Evolutionary conservation across 192 early-diverging fungal genomes (phyloP).

Genomic region (Tieghemiomyces parasiticus): DNA sequence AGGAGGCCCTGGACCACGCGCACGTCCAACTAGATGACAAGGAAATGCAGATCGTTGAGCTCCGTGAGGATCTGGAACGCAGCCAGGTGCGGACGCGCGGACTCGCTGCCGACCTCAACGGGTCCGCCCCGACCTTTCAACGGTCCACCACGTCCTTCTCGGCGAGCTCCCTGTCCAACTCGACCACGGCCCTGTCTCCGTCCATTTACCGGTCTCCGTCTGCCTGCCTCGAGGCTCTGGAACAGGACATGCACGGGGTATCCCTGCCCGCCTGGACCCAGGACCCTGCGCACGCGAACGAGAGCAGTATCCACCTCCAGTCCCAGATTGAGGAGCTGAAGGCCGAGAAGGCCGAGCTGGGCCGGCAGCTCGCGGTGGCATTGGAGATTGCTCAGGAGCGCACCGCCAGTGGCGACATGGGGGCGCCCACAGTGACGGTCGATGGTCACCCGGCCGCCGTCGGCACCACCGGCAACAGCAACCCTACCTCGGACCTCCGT

Average conservation of each 20-base stretch:
- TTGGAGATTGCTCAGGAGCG: too few relatives aligned
- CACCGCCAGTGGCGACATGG: too few relatives aligned
- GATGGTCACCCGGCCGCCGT: too few relatives aligned
- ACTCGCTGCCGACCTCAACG: not conserved
- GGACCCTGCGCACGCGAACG: too few relatives aligned
- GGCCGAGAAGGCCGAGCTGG: not conserved
- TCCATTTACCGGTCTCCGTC: not conserved
- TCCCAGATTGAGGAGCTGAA: not conserved
- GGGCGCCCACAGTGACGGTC: too few relatives aligned
- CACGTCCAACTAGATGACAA: slow-evolving; percentile 4
- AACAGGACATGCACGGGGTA: not conserved
- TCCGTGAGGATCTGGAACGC: slow-evolving; percentile 6
- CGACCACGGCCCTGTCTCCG: not conserved
- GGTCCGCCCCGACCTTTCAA: not conserved
- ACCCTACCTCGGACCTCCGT: too few relatives aligned
- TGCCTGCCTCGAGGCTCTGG: not conserved
- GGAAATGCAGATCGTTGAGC: not conserved
- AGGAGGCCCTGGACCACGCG: not conserved
- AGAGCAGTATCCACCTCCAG: not conserved
- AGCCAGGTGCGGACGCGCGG: not conserved
- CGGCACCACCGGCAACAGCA: too few relatives aligned
- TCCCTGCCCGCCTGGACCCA: slow-evolving; percentile 9
- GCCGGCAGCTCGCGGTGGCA: too few relatives aligned
- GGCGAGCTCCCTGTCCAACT: not conserved
- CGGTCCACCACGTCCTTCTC: slow-evolving; percentile 1